phyloP scores from a whole-genome alignment of 176 grass and related monocot species.

The Hordeum marinum region DNA sequence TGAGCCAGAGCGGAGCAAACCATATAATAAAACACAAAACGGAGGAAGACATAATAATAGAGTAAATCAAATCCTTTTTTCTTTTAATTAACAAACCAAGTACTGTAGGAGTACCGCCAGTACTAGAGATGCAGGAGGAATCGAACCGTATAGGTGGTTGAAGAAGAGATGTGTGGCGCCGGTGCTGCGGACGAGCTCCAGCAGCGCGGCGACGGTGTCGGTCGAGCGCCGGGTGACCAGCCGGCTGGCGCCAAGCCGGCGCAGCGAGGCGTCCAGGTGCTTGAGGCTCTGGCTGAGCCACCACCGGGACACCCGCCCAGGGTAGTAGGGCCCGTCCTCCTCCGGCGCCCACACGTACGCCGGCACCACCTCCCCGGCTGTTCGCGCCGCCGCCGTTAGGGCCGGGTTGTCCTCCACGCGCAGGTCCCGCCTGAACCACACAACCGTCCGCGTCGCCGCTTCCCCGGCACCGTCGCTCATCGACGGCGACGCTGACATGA shows the following conservation, averaged over 20 bases:
- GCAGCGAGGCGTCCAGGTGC: conserved; percentile 85
- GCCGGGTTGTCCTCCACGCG: conserved; percentile 92
- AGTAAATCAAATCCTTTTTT: not conserved
- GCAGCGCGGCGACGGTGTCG: conserved; percentile 65
- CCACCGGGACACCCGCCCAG: conserved; percentile 92
- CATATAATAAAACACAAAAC: not conserved
- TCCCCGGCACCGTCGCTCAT: conserved; percentile 45
- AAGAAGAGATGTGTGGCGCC: conserved; percentile 84
- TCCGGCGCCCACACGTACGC: conserved; percentile 87
- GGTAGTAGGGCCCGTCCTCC: conserved; percentile 83
- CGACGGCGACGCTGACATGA: conserved; percentile 41
- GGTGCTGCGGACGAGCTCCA: conserved; percentile 63
- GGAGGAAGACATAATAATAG: not conserved
- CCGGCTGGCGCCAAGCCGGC: conserved; percentile 63
- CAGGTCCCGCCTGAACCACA: conserved; percentile 92
- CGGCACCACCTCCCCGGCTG: conserved; percentile 62
- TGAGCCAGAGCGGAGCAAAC: not conserved
- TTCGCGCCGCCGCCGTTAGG: conserved; percentile 57
- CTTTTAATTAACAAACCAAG: not conserved
- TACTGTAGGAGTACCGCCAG: not conserved
- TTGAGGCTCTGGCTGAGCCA: conserved; percentile 90
- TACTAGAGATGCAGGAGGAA: not conserved
- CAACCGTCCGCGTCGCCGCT: conserved; percentile 48
- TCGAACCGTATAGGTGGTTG: conserved; percentile 91
- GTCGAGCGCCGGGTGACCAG: conserved; percentile 64